A percentile compares a stretch with the other conserved stretches of the same genome.
phyloP scores from a whole-genome alignment of 345 rosid species.

The Kernera saxatilis region DNA sequence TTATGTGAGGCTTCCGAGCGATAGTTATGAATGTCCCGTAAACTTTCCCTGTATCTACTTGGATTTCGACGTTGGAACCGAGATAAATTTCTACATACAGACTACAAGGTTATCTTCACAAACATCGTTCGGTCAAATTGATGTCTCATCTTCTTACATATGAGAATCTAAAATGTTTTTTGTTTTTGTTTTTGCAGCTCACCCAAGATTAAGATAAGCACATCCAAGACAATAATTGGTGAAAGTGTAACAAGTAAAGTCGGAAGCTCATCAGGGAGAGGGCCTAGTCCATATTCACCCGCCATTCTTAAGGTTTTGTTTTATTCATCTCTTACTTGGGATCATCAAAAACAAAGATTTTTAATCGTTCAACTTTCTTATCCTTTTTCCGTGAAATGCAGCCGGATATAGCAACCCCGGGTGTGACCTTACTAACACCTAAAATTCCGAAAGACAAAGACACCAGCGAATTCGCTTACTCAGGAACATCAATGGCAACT shows the following conservation, averaged over 20 bases:
- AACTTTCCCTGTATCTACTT: slow-evolving; percentile 12
- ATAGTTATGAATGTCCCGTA: not conserved
- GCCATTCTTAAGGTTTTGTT: slow-evolving; percentile 17
- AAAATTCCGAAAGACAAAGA: slow-evolving; percentile 7
- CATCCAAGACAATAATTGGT: not conserved
- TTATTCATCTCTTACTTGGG: not conserved
- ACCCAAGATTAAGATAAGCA: slow-evolving; percentile 7
- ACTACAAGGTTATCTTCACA: not conserved
- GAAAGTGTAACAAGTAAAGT: slow-evolving; percentile 10
- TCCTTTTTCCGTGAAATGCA: not conserved
- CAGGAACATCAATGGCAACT: slow-evolving; percentile 65
- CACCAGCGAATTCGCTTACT: slow-evolving; percentile 12
- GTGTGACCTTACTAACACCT: slow-evolving; percentile 6
- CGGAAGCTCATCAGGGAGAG: not conserved
- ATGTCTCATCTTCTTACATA: not conserved
- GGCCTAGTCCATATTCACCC: slow-evolving; percentile 18
- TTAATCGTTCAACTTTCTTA: not conserved
- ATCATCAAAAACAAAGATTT: not conserved
- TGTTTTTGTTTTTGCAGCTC: not conserved
- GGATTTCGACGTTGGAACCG: not conserved
- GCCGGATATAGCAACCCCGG: slow-evolving; percentile 24
- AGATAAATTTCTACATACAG: not conserved
- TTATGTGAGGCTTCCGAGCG: not conserved
- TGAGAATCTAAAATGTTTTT: slow-evolving; percentile 1
- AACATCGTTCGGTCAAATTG: not conserved